These are phyloP conservation scores for Macrolepiota dolichaula DNA, from an alignment of 768 basidiomycete genomes.

Conservation along the genomic window DNA sequence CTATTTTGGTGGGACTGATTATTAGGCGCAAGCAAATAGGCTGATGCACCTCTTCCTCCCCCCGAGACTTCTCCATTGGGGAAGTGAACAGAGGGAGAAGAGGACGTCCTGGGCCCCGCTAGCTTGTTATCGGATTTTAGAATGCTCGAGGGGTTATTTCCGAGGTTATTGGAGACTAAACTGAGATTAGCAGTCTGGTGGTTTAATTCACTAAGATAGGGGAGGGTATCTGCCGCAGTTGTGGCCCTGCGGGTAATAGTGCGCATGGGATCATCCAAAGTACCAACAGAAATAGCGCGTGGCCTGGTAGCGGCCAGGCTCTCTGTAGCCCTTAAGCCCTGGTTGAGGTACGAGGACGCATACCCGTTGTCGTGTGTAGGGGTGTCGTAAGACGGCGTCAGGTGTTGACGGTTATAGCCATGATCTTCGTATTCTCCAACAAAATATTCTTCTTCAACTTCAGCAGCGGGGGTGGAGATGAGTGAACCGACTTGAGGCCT, in stretches of 20 bases:
- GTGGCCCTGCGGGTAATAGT: conserved; percentile 61
- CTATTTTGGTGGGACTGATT: conserved; percentile 50
- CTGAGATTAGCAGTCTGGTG: conserved; percentile 37
- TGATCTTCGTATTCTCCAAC: conserved; percentile 53
- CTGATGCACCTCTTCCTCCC: conserved; percentile 50
- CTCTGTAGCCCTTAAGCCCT: conserved; percentile 72
- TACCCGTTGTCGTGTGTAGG: conserved; percentile 49
- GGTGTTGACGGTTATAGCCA: conserved; percentile 49
- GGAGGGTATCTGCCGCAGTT: conserved; percentile 45
- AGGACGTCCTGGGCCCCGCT: conserved; percentile 37
- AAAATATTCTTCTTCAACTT: conserved; percentile 75
- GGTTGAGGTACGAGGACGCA: conserved; percentile 59
- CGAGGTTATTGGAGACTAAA: conserved; percentile 32
- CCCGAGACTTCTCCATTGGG: conserved; percentile 48
- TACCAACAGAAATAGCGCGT: conserved; percentile 86
- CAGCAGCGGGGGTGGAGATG: conserved; percentile 61
- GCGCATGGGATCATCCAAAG: conserved; percentile 76
- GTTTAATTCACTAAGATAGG: conserved; percentile 57
- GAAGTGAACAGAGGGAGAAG: conserved; percentile 63
- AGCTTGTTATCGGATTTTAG: conserved; percentile 59
- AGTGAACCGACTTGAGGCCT: conserved; percentile 60
- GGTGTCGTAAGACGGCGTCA: conserved; percentile 57
- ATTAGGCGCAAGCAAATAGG: conserved; percentile 68
- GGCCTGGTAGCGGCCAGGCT: conserved; percentile 64
- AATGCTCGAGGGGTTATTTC: conserved; percentile 43